A percentile compares a stretch with the other conserved stretches of the same genome.
Evolutionary conservation across 176 grass and related monocot genomes (phyloP).

Genomic region (Oryza rufipogon): DNA sequence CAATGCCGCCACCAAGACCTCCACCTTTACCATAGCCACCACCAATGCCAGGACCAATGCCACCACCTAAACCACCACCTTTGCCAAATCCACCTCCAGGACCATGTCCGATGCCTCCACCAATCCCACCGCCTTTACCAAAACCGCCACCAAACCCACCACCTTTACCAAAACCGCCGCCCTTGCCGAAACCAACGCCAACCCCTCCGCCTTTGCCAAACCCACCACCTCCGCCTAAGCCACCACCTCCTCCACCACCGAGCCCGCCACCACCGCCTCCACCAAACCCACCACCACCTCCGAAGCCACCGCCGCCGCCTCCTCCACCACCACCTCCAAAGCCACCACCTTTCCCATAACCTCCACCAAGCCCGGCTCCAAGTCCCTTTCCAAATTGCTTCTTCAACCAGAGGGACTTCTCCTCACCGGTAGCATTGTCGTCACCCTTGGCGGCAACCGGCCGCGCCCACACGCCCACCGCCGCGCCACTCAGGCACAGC

Average conservation of each 20-base stretch:
- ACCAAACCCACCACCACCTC: no score
- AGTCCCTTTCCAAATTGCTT: conserved; percentile 61
- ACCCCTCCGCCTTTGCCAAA: neutral
- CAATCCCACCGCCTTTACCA: conserved; percentile 24
- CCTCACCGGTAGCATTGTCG: conserved; percentile 21
- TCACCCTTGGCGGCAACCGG: conserved; percentile 31
- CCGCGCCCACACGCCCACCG: conserved; percentile 51
- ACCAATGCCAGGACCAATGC: conserved; percentile 8
- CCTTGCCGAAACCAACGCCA: neutral
- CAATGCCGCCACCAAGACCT: neutral
- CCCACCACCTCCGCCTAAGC: neutral
- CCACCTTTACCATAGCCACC: conserved; percentile 34
- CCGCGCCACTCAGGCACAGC: conserved; percentile 58
- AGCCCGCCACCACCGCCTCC: conserved; percentile 7
- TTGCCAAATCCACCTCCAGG: neutral
- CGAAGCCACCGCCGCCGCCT: neutral
- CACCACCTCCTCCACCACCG: neutral
- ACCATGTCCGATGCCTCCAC: neutral
- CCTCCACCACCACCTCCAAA: neutral
- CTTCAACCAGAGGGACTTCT: conserved; percentile 60
- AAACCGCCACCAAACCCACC: conserved; percentile 32
- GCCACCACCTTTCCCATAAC: conserved; percentile 21
- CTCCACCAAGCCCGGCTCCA: conserved; percentile 33
- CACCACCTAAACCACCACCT: conserved; percentile 29
- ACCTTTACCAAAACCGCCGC: conserved; percentile 23